These are phyloP conservation scores for Cairneyella variabilis DNA, from an alignment of 495 filamentous ascomycete species.

Conservation along the genomic window DNA sequence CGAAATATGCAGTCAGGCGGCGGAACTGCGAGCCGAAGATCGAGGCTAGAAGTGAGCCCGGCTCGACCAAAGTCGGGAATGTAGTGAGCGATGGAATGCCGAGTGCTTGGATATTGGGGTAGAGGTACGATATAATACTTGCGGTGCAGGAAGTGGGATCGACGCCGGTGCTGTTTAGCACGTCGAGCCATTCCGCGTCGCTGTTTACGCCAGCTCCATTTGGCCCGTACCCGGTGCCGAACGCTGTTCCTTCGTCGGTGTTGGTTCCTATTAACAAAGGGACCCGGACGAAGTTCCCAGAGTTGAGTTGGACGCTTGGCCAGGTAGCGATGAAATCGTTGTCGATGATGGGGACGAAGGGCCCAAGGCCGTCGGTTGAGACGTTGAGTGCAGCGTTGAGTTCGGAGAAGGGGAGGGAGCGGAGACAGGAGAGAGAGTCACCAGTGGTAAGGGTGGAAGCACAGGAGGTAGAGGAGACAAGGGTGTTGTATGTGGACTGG, in stretches of 20 bases:
- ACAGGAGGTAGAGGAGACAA: conserved; percentile 39
- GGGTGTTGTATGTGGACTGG: conserved; percentile 38
- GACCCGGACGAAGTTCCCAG: conserved; percentile 46
- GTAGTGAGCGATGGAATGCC: conserved; percentile 24
- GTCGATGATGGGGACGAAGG: conserved; percentile 38
- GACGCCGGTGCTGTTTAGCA: conserved; percentile 25
- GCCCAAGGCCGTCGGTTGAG: conserved; percentile 28
- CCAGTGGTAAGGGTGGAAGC: conserved; percentile 31
- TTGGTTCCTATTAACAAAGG: conserved; percentile 54
- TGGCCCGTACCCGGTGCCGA: conserved; percentile 24
- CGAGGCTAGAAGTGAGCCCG: background rate
- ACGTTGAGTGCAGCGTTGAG: conserved; percentile 52
- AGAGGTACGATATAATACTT: conserved; percentile 23
- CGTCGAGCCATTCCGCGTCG: conserved; percentile 33
- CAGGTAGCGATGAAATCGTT: conserved; percentile 37
- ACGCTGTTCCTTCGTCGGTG: conserved; percentile 58
- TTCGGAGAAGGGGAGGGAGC: conserved; percentile 8
- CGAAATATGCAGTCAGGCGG: conserved; percentile 30
- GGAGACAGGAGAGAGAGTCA: conserved; percentile 36
- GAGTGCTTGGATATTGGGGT: conserved; percentile 30
- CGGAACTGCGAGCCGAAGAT: conserved; percentile 28
- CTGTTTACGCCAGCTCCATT: conserved; percentile 38
- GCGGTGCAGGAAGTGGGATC: conserved; percentile 26
- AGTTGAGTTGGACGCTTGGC: conserved; percentile 30
- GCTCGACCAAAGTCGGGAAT: conserved; percentile 21